Evolutionary conservation across 1,284 basidiomycete species (phyloP), one percentile per base, ranked within the genome.

Genomic region (Schizopora paradoxa): DNA sequence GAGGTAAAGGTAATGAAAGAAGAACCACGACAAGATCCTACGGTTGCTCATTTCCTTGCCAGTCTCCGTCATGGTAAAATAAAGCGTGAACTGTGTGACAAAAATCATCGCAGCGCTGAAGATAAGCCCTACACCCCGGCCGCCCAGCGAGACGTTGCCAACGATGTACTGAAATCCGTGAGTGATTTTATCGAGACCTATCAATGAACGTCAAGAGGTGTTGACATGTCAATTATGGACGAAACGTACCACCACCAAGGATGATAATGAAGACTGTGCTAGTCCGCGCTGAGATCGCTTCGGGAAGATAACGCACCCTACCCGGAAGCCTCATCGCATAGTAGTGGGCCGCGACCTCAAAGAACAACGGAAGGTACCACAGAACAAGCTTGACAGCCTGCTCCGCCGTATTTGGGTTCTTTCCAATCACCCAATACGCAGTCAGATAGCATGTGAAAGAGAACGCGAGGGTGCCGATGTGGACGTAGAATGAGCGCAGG

Each of bases 131-230:
- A 44, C 23, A 26, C 40, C 48, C 31, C 44, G 38, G 13, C 16
- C 8, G 7, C 40, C 33, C 31, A 51, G 19, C 22, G 45, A 47
- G 10, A 51, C 45, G 16, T 51, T 47, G 16, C 49, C 49, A 13
- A 51, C 49, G 7, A 51, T 51, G 26, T 48, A 51, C 25, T 51
- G 49, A 39, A 51, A 51, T 26, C 46, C 46, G 18, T 51, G 39
- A 5, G 49, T 51, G 45, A 51, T 51, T 26, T 48, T 47, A 28
- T 51, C 49, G 14, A 51, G 46, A n/a, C 49, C 29, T 31, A 14
- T 11, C 11, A 31, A 31, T 11, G 14, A n/a, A n/a, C n/a, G n/a
- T n/a, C n/a, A 31, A 31, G 11, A 31, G 14, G 29, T 14, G 29
- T 11, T 11, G 11, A 14, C 29, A 31, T 31, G 14, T 11, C 29